These are phyloP conservation scores for Linaria vulgaris DNA, from an alignment of 257 asterid genomes.

Conservation along the genomic window DNA sequence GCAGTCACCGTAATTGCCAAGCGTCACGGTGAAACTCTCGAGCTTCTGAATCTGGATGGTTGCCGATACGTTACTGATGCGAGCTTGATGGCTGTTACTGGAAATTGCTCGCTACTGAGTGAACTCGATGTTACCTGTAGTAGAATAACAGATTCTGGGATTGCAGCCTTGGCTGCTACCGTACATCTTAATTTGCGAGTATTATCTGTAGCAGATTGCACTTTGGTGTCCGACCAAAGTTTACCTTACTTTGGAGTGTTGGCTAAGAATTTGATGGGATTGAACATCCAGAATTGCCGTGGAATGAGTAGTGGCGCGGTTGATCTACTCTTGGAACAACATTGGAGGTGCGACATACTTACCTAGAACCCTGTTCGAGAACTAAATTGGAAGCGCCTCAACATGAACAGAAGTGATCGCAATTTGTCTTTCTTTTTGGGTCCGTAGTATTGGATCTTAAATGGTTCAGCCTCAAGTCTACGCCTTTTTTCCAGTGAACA, in stretches of 20 bases:
- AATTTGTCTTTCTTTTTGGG: conserved; percentile 38
- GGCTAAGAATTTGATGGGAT: conserved; percentile 58
- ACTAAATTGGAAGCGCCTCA: conserved; percentile 1
- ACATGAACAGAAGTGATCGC: no score
- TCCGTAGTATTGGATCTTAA: conserved; percentile 40
- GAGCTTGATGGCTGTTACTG: conserved; percentile 57
- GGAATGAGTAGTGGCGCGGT: conserved; percentile 46
- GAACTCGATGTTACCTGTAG: conserved; percentile 71
- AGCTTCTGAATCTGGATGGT: conserved; percentile 66
- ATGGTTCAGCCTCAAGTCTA: conserved; percentile 33
- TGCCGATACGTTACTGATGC: conserved; percentile 58
- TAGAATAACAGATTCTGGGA: conserved; percentile 60
- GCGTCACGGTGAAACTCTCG: conserved; percentile 67
- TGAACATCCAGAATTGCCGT: conserved; percentile 70
- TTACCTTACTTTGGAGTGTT: conserved; percentile 48
- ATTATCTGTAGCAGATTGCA: conserved; percentile 68
- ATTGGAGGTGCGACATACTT: conserved; percentile 89
- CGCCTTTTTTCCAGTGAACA: conserved; percentile 53
- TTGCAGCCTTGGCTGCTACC: conserved; percentile 54
- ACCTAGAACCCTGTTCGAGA: conserved; percentile 27
- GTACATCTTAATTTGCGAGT: conserved; percentile 54
- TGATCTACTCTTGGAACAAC: conserved; percentile 54
- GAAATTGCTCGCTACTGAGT: conserved; percentile 48
- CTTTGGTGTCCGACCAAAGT: conserved; percentile 52
- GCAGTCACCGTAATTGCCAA: conserved; percentile 47